These are phyloP conservation scores for Ganoderma leucocontextum DNA, from an alignment of 1,284 basidiomycete genomes.

Conservation along the genomic window DNA sequence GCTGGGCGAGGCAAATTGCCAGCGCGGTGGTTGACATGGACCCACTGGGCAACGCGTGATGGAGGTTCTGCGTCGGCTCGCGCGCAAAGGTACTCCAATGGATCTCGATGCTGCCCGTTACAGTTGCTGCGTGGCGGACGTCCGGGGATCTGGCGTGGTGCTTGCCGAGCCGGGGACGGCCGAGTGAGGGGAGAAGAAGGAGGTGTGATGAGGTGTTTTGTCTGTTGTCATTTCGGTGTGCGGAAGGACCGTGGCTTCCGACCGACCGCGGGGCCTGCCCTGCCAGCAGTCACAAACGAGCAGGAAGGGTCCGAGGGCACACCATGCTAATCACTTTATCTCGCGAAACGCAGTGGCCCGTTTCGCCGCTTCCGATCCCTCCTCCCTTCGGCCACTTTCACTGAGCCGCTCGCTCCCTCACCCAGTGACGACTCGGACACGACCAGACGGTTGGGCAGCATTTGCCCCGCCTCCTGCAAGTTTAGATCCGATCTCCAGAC, in stretches of 20 bases:
- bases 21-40: conserved; percentile 12
- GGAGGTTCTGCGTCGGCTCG: neutral
- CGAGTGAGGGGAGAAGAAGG: conserved; percentile 4
- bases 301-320: conserved; percentile 8
- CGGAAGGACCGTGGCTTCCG: conserved; percentile 23
- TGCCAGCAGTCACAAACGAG: conserved; percentile 2
- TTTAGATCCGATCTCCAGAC: conserved; percentile 26
- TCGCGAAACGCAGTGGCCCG: conserved; percentile 19
- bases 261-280: conserved; percentile 14
- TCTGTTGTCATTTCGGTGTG: conserved; percentile 27
- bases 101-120: conserved; percentile 14
- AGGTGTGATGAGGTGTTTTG: conserved; percentile 14
- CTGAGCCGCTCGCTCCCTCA: neutral
- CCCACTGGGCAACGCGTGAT: conserved; percentile 20
- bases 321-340: conserved; percentile 32
- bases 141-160: conserved; percentile 16
- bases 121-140: neutral
- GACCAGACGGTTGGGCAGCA: conserved; percentile 9
- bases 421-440: conserved; percentile 7
- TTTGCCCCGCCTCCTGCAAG: conserved; percentile 13
- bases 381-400: conserved; percentile 10
- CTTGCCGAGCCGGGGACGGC: conserved; percentile 17
- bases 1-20: neutral
- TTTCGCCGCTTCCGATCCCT: conserved; percentile 1
- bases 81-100: neutral